phyloP scores from a whole-genome alignment of 257 asterid genomes.

The Datura wrightii region DNA sequence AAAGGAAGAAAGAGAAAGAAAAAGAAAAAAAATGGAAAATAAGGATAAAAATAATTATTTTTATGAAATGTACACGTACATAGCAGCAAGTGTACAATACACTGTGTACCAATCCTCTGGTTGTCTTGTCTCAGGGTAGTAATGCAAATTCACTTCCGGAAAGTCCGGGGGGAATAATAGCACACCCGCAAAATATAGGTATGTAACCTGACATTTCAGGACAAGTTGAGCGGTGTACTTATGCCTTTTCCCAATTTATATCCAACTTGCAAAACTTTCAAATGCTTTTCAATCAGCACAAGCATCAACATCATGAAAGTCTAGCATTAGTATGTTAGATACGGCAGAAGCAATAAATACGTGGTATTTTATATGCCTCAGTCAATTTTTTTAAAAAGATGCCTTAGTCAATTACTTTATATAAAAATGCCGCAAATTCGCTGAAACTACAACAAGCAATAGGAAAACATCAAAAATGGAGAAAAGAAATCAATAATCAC shows the following conservation, averaged over 20 bases:
- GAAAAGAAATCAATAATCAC: constrained; percentile 1
- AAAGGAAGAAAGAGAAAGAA: background rate
- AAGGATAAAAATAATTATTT: background rate
- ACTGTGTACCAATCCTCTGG: background rate
- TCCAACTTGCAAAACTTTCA: background rate
- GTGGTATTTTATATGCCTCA: background rate
- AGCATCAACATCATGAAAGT: background rate
- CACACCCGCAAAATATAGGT: background rate
- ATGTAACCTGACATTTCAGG: background rate
- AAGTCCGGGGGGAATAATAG: background rate
- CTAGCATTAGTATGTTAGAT: background rate
- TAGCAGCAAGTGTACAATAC: background rate
- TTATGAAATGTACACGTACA: background rate
- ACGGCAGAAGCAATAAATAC: background rate
- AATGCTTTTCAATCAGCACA: constrained; percentile 10
- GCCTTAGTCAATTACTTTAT: background rate
- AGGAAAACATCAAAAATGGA: background rate
- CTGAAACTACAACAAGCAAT: background rate
- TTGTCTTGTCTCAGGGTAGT: background rate
- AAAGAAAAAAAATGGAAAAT: background rate
- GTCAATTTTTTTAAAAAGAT: background rate
- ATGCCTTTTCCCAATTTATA: background rate
- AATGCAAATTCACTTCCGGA: background rate
- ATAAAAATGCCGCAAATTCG: background rate
- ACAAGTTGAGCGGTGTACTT: background rate